These are phyloP conservation scores for Suhomyces taliae DNA, from an alignment of 1,139 yeast species.

Conservation along the genomic window DNA sequence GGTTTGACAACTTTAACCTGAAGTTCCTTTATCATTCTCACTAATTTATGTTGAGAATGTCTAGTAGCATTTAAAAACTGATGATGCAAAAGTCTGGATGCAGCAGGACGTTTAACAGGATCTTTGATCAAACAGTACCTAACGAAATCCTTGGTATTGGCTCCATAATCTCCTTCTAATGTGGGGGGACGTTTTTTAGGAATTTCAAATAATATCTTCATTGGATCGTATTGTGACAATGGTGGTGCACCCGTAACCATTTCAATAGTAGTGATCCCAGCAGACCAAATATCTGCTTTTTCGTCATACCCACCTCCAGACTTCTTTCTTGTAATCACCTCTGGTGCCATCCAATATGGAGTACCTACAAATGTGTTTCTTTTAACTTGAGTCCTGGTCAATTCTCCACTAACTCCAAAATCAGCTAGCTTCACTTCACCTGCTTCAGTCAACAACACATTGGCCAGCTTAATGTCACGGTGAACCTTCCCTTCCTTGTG, in stretches of 20 bases:
- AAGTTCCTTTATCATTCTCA: conserved; percentile 9
- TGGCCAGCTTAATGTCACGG: conserved; percentile 83
- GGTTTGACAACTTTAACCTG: conserved; percentile 8
- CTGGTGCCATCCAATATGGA: conserved; percentile 96
- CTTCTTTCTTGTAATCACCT: conserved; percentile 53
- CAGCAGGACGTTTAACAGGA: conserved; percentile 54
- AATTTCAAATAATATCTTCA: conserved; percentile 71
- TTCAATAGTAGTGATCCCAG: conserved; percentile 82
- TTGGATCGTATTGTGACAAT: conserved; percentile 64
- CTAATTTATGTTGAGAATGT: conserved; percentile 8
- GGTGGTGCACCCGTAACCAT: conserved; percentile 75
- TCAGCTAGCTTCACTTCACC: conserved; percentile 77
- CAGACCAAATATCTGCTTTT: conserved; percentile 86
- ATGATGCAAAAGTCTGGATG: conserved; percentile 44
- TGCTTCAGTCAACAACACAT: conserved; percentile 61
- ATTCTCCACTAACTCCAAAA: conserved; percentile 84
- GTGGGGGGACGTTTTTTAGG: conserved; percentile 70
- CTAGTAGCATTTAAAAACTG: conserved; percentile 37
- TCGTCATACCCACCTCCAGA: conserved; percentile 79
- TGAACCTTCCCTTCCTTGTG: conserved; percentile 78
- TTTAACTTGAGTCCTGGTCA: conserved; percentile 58
- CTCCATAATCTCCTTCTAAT: conserved; percentile 45
- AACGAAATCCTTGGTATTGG: conserved; percentile 60
- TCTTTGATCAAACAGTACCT: conserved; percentile 58
- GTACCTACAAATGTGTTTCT: conserved; percentile 83